Evolutionary conservation across 176 grass and related monocot species (phyloP).

Genomic region (Ensete ventricosum): DNA sequence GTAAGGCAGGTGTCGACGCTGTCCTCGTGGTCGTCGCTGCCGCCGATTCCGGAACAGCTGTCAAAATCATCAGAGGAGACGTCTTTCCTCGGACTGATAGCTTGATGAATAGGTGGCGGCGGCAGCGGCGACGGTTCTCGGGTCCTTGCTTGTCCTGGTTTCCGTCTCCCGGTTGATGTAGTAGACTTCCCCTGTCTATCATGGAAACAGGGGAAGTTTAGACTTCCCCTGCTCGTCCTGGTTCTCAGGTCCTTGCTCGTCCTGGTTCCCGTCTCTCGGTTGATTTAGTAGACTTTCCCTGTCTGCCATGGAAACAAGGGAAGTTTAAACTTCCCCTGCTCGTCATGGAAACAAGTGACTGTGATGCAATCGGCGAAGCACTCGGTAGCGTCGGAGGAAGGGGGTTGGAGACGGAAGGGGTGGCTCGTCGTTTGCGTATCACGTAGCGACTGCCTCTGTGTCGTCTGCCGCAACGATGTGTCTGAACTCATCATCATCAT

Average conservation of each 20-base stretch:
- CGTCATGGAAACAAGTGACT: no score
- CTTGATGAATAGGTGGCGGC: slow-evolving; percentile 28
- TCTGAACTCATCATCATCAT: no score
- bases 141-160: slow-evolving; percentile 59
- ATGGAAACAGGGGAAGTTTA: background rate
- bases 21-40: slow-evolving; percentile 23
- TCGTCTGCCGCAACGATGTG: no score
- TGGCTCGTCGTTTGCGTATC: no score
- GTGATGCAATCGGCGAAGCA: no score
- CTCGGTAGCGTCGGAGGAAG: no score
- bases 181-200: slow-evolving; percentile 92
- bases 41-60: slow-evolving; percentile 23
- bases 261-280: slow-evolving; percentile 79
- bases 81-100: slow-evolving; percentile 24
- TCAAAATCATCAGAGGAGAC: slow-evolving; percentile 2
- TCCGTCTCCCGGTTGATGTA: slow-evolving; percentile 93
- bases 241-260: slow-evolving; percentile 51
- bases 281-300: slow-evolving; percentile 92
- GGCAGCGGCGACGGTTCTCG: slow-evolving; percentile 17
- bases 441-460: no score
- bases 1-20: slow-evolving; percentile 24
- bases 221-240: background rate
- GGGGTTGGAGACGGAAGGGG: no score
- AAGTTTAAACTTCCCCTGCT: background rate
- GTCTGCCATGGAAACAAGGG: slow-evolving; percentile 35